These are phyloP conservation scores for Giardia muris DNA, from an alignment of 208 protist species.

Conservation along the genomic window DNA sequence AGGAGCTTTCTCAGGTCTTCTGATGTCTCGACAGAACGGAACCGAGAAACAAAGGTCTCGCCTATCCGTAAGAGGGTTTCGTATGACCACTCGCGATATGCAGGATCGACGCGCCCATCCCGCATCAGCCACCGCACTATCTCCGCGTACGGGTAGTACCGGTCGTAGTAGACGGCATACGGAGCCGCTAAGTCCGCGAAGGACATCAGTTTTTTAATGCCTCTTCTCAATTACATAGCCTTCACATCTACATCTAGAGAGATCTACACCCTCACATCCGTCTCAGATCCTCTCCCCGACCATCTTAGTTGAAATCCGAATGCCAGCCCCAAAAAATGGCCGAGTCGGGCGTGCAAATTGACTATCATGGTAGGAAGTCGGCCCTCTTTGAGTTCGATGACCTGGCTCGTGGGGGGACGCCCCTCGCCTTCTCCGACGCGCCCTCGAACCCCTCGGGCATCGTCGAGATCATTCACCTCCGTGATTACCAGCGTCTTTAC, in stretches of 20 bases:
- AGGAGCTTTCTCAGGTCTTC: not conserved
- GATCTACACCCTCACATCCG: too few species aligned
- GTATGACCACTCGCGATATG: slow-evolving; percentile 9
- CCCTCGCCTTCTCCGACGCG: too few species aligned
- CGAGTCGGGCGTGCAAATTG: too few species aligned
- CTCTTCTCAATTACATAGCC: too few species aligned
- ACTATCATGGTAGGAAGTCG: too few species aligned
- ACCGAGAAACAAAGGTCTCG: slow-evolving; percentile 14
- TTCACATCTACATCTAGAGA: too few species aligned
- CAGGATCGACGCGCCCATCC: not conserved
- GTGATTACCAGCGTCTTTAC: not conserved
- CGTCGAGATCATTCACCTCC: not conserved
- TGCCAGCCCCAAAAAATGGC: too few species aligned
- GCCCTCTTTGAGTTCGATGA: too few species aligned
- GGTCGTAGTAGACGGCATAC: slow-evolving; percentile 19
- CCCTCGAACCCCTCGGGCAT: not conserved
- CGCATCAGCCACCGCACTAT: not conserved
- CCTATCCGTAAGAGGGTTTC: not conserved
- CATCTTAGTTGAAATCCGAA: too few species aligned
- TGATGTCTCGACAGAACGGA: not conserved
- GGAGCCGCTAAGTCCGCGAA: not conserved
- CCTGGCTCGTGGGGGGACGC: too few species aligned
- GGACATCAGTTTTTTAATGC: too few species aligned
- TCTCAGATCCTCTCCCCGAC: too few species aligned
- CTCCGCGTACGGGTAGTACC: not conserved